Conservation (phyloP, 2,329 filamentous ascomycete genomes). For the Fusarium penzigii region DNA sequence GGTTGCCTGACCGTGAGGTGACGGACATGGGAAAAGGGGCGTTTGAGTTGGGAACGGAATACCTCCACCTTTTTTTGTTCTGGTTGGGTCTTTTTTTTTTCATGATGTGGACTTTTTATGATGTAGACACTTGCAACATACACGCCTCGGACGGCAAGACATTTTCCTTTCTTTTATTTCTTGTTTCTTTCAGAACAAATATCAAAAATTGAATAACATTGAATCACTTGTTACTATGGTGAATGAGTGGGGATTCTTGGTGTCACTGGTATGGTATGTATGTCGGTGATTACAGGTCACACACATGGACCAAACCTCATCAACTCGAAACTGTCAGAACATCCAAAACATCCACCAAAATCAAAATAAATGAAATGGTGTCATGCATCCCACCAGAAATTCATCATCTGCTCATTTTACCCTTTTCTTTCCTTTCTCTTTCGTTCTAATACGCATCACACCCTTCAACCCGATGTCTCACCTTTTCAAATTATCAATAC, state of each 20-base stretch:
- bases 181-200: constrained; percentile 1
- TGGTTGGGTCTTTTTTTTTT: constrained; percentile 10
- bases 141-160: constrained; percentile 25
- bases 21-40: constrained; percentile 18
- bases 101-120: constrained; percentile 29
- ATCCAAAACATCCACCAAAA: background rate
- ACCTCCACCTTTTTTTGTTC: constrained; percentile 16
- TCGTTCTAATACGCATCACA: no score
- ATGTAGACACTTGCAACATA: constrained; percentile 24
- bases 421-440: no score
- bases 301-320: no score
- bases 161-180: constrained; percentile 15
- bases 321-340: background rate
- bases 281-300: no score
- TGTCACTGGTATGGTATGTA: no score
- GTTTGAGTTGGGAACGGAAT: constrained; percentile 27
- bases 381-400: no score
- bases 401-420: no score
- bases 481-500: no score
- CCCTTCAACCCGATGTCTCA: no score
- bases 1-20: background rate
- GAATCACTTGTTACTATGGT: no score
- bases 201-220: constrained; percentile 3
- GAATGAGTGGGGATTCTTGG: no score
- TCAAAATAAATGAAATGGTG: no score